Evolutionary conservation across 768 basidiomycete genomes (phyloP).

Genomic region (Panellus pusillus): DNA sequence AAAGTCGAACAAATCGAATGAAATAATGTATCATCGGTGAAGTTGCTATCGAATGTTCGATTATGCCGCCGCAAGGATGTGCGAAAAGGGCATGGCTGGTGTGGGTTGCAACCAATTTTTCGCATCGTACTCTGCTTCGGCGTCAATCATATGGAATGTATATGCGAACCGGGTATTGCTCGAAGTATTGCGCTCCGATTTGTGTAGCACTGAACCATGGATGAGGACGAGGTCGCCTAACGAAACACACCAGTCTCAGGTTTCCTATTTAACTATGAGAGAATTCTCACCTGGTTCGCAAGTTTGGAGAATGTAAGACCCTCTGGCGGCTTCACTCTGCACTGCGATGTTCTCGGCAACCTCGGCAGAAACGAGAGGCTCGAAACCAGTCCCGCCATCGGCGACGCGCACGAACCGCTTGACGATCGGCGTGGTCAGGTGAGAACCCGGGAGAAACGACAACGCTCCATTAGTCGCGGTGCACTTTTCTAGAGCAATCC

Average conservation of each 20-base stretch:
- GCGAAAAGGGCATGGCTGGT: constrained; percentile 75
- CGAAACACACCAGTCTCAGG: not conserved
- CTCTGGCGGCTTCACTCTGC: constrained; percentile 28
- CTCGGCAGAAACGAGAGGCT: constrained; percentile 48
- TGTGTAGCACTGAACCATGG: constrained; percentile 91
- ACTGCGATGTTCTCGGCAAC: constrained; percentile 31
- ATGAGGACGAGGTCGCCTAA: constrained; percentile 90
- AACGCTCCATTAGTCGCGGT: constrained; percentile 81
- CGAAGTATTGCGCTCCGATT: constrained; percentile 84
- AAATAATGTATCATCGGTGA: not conserved
- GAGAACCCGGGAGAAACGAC: constrained; percentile 89
- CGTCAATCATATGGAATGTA: constrained; percentile 95
- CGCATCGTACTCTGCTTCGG: constrained; percentile 72
- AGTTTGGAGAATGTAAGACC: constrained; percentile 63
- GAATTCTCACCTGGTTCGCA: constrained; percentile 65
- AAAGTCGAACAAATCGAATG: constrained; percentile 26
- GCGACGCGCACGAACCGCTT: constrained; percentile 85
- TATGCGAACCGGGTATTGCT: constrained; percentile 86
- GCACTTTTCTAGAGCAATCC: constrained; percentile 93
- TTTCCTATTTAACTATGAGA: not conserved
- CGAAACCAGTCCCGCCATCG: constrained; percentile 83
- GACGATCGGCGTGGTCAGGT: constrained; percentile 67
- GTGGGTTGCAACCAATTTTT: constrained; percentile 98
- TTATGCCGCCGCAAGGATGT: constrained; percentile 35
- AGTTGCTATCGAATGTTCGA: too few species aligned